These are phyloP conservation scores for Tephrocybe sp. DNA, from an alignment of 768 basidiomycete species.

Conservation along the genomic window DNA sequence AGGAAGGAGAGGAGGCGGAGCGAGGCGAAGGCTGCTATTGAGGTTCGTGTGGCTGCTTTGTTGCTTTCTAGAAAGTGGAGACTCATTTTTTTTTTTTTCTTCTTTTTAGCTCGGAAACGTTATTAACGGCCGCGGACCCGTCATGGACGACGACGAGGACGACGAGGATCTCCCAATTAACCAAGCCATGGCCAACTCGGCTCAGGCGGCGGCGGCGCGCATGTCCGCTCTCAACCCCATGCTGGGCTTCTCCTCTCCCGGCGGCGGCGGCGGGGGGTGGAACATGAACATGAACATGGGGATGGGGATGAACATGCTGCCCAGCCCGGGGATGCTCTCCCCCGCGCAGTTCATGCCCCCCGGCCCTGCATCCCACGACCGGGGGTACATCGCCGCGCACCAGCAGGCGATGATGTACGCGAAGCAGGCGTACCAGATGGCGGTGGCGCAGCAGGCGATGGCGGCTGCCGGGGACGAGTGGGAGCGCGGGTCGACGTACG, in stretches of 20 bases:
- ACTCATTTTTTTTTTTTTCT: constrained; percentile 4
- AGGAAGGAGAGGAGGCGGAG: constrained; percentile 73
- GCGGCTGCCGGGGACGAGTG: constrained; percentile 88
- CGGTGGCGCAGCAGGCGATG: constrained; percentile 89
- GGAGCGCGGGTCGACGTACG: constrained; percentile 69
- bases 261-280: constrained; percentile 15
- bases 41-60: constrained; percentile 51
- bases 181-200: constrained; percentile 28
- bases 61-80: neutral
- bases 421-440: constrained; percentile 88
- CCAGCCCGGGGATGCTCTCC: constrained; percentile 36
- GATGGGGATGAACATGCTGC: constrained; percentile 17
- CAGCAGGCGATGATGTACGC: constrained; percentile 87
- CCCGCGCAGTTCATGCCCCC: constrained; percentile 44
- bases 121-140: constrained; percentile 73
- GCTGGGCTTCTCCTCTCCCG: constrained; percentile 36
- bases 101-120: constrained; percentile 75
- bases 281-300: constrained; percentile 21
- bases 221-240: constrained; percentile 43
- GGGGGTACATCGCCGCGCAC: constrained; percentile 67
- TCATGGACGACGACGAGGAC: constrained; percentile 54
- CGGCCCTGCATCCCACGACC: constrained; percentile 40
- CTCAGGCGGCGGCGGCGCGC: constrained; percentile 34
- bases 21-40: constrained; percentile 86
- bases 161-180: constrained; percentile 49